Conservation (phyloP, 371 early-diverging fungal species). For the Mortierella sp. region DNA sequence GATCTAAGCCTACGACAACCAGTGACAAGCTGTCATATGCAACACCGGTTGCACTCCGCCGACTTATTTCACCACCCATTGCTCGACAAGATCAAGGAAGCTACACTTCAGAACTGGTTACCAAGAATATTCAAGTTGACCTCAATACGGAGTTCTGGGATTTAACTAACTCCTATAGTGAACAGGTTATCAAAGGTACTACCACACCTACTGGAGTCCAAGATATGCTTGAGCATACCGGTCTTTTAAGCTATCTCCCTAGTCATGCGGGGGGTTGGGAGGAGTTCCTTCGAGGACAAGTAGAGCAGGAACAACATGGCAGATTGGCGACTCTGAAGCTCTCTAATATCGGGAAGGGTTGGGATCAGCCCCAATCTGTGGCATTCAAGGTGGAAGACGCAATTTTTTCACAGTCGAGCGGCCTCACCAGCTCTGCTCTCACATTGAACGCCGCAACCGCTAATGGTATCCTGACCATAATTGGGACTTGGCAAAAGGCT, state of each 20-base stretch:
- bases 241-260: conserved; percentile 31
- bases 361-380: conserved; percentile 21
- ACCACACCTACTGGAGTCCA: conserved; percentile 15
- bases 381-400: conserved; percentile 27
- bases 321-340: conserved; percentile 30
- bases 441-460: conserved; percentile 32
- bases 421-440: conserved; percentile 10
- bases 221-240: conserved; percentile 20
- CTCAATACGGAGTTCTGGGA: conserved; percentile 33
- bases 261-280: conserved; percentile 38
- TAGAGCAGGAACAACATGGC: conserved; percentile 38
- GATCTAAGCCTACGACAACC: conserved; percentile 16
- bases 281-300: conserved; percentile 15
- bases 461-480: conserved; percentile 23
- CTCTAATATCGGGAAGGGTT: conserved; percentile 41
- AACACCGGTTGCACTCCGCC: conserved; percentile 26
- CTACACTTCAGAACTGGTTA: conserved; percentile 25
- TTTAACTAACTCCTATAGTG: conserved; percentile 15
- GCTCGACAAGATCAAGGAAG: conserved; percentile 19
- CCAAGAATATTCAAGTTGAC: conserved; percentile 21
- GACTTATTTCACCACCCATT: conserved; percentile 16
- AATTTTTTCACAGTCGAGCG: conserved; percentile 30
- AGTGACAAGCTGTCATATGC: conserved; percentile 21
- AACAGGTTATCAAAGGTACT: conserved; percentile 16
- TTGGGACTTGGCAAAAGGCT: conserved; percentile 36